Percentiles rank a stretch among this genome's conserved stretches.
Conservation (phyloP, 495 filamentous ascomycete genomes). For the Aspergillus egyptiacus region DNA sequence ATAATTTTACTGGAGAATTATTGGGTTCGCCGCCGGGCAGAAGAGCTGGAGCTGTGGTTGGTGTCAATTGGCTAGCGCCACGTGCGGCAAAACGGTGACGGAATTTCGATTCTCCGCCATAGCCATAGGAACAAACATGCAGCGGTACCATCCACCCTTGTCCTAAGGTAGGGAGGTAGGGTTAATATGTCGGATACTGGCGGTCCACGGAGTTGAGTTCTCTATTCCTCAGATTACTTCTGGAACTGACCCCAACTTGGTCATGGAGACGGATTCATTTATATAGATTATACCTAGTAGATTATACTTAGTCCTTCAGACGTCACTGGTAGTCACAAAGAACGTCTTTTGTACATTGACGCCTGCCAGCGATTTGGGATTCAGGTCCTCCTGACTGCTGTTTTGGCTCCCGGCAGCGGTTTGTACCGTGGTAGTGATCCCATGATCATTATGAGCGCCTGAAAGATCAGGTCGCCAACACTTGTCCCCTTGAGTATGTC, state of each 20-base stretch:
- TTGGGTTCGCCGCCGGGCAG: constrained; percentile 30
- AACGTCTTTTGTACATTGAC: constrained; percentile 41
- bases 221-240: too few species aligned
- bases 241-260: too few species aligned
- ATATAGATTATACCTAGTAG: not conserved
- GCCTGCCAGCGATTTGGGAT: constrained; percentile 28
- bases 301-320: constrained; percentile 7
- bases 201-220: too few species aligned
- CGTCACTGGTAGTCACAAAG: constrained; percentile 27
- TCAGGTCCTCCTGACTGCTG: constrained; percentile 38
- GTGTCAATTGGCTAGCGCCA: constrained; percentile 21
- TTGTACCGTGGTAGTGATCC: constrained; percentile 30
- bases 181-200: too few species aligned
- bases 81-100: constrained; percentile 15
- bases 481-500: constrained; percentile 17
- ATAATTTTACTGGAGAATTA: constrained; percentile 32
- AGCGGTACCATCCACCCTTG: too few species aligned
- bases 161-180: too few species aligned
- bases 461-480: constrained; percentile 32
- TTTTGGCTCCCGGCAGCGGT: constrained; percentile 25
- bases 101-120: constrained; percentile 21
- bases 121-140: too few species aligned
- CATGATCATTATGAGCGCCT: constrained; percentile 23
- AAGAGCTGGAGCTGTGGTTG: constrained; percentile 1
- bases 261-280: too few species aligned